Conservation (phyloP, 1,139 yeast species). For the Blastobotrys capitulatus region DNA sequence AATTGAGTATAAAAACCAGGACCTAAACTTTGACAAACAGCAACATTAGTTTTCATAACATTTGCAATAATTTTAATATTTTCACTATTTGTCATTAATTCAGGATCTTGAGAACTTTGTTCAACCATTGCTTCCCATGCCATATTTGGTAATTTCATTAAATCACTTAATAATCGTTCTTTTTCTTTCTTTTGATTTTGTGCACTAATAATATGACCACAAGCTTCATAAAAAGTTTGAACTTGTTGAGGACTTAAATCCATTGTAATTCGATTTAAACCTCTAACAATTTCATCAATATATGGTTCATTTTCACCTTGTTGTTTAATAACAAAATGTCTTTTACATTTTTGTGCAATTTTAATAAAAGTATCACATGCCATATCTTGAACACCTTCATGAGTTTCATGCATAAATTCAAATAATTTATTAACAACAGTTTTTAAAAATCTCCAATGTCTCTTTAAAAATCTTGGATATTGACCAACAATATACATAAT, state of each 20-base stretch:
- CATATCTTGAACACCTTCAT: slow-evolving; percentile 99
- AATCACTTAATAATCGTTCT: slow-evolving; percentile 65
- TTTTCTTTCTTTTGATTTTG: slow-evolving; percentile 61
- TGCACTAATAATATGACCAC: slow-evolving; percentile 90
- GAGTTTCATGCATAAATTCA: slow-evolving; percentile 99
- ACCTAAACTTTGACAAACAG: slow-evolving; percentile 90
- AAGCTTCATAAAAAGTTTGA: slow-evolving; percentile 95
- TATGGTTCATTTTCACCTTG: slow-evolving; percentile 87
- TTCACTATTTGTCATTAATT: slow-evolving; percentile 72
- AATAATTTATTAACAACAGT: slow-evolving; percentile 93
- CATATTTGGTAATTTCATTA: slow-evolving; percentile 87
- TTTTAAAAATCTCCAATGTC: slow-evolving; percentile 96
- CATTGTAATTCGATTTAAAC: slow-evolving; percentile 78
- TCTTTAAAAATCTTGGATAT: slow-evolving; percentile 93
- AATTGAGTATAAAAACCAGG: slow-evolving; percentile 88
- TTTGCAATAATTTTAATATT: slow-evolving; percentile 90
- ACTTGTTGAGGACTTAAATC: slow-evolving; percentile 97
- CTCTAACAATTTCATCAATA: slow-evolving; percentile 80
- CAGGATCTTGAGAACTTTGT: slow-evolving; percentile 87
- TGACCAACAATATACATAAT: slow-evolving; percentile 99
- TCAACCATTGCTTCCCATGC: slow-evolving; percentile 91
- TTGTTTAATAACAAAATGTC: slow-evolving; percentile 88
- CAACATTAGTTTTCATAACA: slow-evolving; percentile 87
- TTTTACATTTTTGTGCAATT: slow-evolving; percentile 89
- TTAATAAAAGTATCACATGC: slow-evolving; percentile 98